These are phyloP conservation scores for Nitzschia sp. DNA, from an alignment of 108 stramenopile genomes.

Conservation along the genomic window DNA sequence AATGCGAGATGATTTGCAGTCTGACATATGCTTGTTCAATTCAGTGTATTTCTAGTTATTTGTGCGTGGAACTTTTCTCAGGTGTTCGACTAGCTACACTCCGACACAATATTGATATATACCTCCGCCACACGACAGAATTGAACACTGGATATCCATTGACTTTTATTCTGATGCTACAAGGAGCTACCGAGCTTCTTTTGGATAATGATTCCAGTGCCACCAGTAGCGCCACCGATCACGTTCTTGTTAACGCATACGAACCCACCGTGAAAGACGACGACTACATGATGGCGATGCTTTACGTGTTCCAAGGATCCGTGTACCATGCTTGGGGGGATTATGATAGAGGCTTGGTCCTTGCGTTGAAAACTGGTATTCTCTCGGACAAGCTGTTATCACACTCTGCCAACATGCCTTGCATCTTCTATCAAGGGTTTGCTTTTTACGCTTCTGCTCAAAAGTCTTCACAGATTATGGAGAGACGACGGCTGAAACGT, in stretches of 20 bases:
- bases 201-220: background rate
- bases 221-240: background rate
- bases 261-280: background rate
- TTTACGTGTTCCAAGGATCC: background rate
- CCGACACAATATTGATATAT: background rate
- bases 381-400: background rate
- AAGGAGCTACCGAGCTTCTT: background rate
- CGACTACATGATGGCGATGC: background rate
- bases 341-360: background rate
- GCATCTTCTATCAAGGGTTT: background rate
- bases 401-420: background rate
- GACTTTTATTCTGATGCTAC: background rate
- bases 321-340: background rate
- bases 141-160: background rate
- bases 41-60: background rate
- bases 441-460: constrained; percentile 1
- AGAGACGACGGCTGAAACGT: background rate
- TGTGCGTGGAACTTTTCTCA: background rate
- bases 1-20: background rate
- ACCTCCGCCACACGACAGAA: background rate
- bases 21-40: background rate
- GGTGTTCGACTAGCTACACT: background rate
- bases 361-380: constrained; percentile 3
- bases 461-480: background rate
- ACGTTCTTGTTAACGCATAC: background rate